Evolutionary conservation across 306 rosid species (phyloP), one percentile per base, ranked within the genome.

Genomic region (Fagus crenata): DNA sequence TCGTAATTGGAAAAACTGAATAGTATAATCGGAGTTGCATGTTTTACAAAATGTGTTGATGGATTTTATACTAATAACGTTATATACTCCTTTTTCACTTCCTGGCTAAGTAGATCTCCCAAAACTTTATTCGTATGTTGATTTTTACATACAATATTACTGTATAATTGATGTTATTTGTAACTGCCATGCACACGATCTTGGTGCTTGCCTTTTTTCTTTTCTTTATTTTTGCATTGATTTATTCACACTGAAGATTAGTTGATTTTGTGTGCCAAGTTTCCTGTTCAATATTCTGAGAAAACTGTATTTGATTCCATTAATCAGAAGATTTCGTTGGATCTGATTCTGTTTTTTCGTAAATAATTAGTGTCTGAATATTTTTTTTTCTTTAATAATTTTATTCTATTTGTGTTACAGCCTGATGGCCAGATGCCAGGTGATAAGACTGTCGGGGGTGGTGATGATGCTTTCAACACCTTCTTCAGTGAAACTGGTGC

Each of bases 341-440:
- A 54, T 74, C 71, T 36, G 49, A 17, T 36, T 65, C n/a, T 9
- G 51, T 9, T 46, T 9, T 9, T 6, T 3, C 32, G 4, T 36
- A 36, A 72, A 18, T 53, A 13, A 51, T 7, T 49, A 51, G 12
- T 2, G 5, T 51, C n/a, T n/a, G 9, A 17, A 32, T 71, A 15
- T 13, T 4, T 12, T 70, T 54, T 22, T 70, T 54, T 22, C 9
- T 1, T 2, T 51, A 22, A 71, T 32, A 65, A n/a, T 67, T 56
- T 43, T 42, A 14, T 70, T 78, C 22, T 43, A 43, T n/a, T 61
- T 72, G 42, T 74, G 41, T 37, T 37, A 42, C 77, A 90, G 96
- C 88, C 96, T 40, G 96, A 91, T 87, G 96, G 93, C 40, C 93
- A 89, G 77, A 91, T 91, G 96, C 96, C 91, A 7, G 82, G 93